Evolutionary conservation across 768 basidiomycete genomes (phyloP).

Genomic region (Lenzites betulinus): DNA sequence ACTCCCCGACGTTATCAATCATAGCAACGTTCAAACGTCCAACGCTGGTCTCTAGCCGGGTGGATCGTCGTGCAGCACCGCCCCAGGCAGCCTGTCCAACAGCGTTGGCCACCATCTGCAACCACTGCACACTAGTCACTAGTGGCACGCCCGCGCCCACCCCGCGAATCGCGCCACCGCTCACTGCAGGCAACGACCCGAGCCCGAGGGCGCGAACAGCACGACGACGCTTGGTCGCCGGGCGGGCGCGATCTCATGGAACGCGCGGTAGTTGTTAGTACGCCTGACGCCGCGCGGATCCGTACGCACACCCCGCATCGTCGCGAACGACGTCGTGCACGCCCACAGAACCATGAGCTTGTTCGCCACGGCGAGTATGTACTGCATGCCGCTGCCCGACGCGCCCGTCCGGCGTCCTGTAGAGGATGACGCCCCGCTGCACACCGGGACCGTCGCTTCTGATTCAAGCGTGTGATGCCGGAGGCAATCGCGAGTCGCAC

Average conservation of each 20-base stretch:
- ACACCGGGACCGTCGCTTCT: neutral
- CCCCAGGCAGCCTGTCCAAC: neutral
- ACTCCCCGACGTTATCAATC: constrained; percentile 17
- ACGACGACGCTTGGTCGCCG: neutral
- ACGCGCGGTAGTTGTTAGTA: neutral
- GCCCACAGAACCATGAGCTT: too few species aligned
- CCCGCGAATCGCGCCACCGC: too few species aligned
- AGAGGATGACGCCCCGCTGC: neutral
- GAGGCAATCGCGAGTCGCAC: too few species aligned
- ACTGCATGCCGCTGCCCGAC: too few species aligned
- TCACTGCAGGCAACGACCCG: neutral
- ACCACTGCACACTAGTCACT: too few species aligned
- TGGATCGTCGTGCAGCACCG: neutral
- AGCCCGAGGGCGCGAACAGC: neutral
- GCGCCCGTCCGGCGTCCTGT: too few species aligned
- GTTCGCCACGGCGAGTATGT: too few species aligned
- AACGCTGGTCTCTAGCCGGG: too few species aligned
- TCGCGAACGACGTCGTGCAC: too few species aligned
- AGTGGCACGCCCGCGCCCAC: too few species aligned
- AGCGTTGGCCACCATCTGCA: too few species aligned
- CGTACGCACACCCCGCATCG: neutral
- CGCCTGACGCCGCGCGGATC: neutral
- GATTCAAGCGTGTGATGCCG: neutral
- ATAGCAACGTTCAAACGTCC: too few species aligned
- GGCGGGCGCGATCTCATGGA: neutral